Evolutionary conservation across 257 asterid genomes (phyloP).

Genomic region (Capsicum baccatum): DNA sequence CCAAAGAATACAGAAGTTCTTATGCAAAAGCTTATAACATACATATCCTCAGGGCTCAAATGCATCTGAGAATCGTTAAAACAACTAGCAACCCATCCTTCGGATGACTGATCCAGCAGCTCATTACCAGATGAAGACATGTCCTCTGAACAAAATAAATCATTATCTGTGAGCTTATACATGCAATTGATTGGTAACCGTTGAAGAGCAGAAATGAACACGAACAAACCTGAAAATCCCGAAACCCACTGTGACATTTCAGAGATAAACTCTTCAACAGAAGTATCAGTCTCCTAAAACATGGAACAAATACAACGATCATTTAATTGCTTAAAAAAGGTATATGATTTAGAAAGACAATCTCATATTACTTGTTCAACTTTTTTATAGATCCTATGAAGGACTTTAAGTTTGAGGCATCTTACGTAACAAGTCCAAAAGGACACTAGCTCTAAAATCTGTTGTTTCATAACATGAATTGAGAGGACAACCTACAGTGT

Average conservation of each 20-base stretch:
- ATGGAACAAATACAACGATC: slow-evolving; percentile 19
- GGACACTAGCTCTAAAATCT: background rate
- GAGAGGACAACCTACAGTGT: background rate
- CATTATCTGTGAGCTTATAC: background rate
- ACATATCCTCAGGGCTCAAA: slow-evolving; percentile 56
- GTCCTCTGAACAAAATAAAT: slow-evolving; percentile 31
- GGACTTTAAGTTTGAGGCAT: background rate
- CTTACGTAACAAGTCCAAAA: background rate
- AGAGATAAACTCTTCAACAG: slow-evolving; percentile 36
- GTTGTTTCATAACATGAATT: background rate
- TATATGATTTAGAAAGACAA: background rate
- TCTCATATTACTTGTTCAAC: background rate
- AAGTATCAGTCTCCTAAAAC: slow-evolving; percentile 44
- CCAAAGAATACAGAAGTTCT: background rate
- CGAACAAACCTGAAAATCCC: slow-evolving; percentile 49
- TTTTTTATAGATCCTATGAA: background rate
- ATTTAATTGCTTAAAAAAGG: background rate
- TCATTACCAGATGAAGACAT: slow-evolving; percentile 48
- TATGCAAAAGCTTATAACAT: slow-evolving; percentile 40
- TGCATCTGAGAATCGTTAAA: slow-evolving; percentile 59
- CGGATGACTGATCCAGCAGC: slow-evolving; percentile 69
- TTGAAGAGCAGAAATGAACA: background rate
- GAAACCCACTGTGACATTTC: slow-evolving; percentile 53
- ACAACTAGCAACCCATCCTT: slow-evolving; percentile 86
- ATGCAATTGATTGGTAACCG: slow-evolving; percentile 7